Percentiles rank a stretch among this genome's conserved stretches.
These are phyloP conservation scores for Metschnikowia cerradonensis DNA, from an alignment of 805 yeast genomes.

Conservation along the genomic window DNA sequence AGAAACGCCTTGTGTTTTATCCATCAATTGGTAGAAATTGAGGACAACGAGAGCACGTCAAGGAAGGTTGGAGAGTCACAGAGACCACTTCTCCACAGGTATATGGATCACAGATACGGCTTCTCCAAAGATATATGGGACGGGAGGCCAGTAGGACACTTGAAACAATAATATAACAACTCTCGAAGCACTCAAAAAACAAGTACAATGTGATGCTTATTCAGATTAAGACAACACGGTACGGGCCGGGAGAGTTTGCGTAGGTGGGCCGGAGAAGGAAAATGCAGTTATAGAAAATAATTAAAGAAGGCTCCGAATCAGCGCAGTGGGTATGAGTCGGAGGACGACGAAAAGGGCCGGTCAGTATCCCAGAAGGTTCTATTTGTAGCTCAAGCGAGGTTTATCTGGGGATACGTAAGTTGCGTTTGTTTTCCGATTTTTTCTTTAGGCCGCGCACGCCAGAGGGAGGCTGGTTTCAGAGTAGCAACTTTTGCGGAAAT, in stretches of 20 bases:
- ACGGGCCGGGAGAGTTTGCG: neutral
- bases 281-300: neutral
- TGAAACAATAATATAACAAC: neutral
- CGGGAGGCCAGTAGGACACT: neutral
- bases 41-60: neutral
- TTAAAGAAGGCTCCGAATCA: neutral
- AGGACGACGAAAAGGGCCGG: neutral
- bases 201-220: neutral
- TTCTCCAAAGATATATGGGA: neutral
- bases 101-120: neutral
- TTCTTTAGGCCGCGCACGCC: conserved; percentile 7
- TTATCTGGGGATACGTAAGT: neutral
- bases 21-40: neutral
- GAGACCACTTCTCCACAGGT: neutral
- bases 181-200: neutral
- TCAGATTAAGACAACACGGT: neutral
- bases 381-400: conserved; percentile 1
- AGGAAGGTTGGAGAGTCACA: neutral
- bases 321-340: neutral
- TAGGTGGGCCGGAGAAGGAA: neutral
- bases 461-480: conserved; percentile 5
- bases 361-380: neutral
- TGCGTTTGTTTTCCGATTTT: conserved; percentile 3
- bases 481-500: conserved; percentile 4
- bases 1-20: neutral